Conservation (phyloP, 371 early-diverging fungal species). For the Vairimorpha apis region DNA sequence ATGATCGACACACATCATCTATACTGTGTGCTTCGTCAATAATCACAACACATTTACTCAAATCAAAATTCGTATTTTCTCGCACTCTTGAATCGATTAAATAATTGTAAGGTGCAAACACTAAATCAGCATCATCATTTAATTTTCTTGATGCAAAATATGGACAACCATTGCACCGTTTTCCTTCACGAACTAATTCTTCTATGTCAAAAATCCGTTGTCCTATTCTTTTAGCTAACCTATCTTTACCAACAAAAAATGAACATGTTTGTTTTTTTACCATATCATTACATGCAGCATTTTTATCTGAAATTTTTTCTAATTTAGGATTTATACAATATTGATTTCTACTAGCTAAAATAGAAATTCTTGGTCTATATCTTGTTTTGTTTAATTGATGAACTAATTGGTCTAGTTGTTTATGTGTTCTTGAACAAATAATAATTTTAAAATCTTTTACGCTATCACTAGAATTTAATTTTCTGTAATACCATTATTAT, state of each 20-base stretch:
- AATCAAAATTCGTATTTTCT: constrained; percentile 59
- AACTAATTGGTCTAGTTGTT: constrained; percentile 81
- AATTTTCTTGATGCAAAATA: constrained; percentile 70
- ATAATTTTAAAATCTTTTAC: constrained; percentile 65
- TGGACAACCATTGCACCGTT: constrained; percentile 66
- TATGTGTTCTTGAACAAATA: constrained; percentile 79
- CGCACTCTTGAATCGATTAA: constrained; percentile 69
- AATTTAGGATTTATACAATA: constrained; percentile 73
- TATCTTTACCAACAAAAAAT: constrained; percentile 51
- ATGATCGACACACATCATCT: constrained; percentile 64
- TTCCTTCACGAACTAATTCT: constrained; percentile 60
- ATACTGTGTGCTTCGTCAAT: constrained; percentile 75
- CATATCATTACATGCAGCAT: constrained; percentile 69
- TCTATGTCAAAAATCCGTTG: constrained; percentile 64
- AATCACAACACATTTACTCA: constrained; percentile 69
- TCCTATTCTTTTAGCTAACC: constrained; percentile 35
- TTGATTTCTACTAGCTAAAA: constrained; percentile 75
- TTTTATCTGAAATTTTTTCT: constrained; percentile 64
- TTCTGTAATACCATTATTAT: too few species aligned
- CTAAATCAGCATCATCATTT: constrained; percentile 67
- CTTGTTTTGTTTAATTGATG: constrained; percentile 73
- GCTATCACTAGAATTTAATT: too few species aligned
- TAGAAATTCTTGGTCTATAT: constrained; percentile 65
- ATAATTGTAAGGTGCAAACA: constrained; percentile 85
- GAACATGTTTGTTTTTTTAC: constrained; percentile 66